Base-by-base conservation (phyloP, 106 monocot species). In the Amphibolis antarctica region DNA sequence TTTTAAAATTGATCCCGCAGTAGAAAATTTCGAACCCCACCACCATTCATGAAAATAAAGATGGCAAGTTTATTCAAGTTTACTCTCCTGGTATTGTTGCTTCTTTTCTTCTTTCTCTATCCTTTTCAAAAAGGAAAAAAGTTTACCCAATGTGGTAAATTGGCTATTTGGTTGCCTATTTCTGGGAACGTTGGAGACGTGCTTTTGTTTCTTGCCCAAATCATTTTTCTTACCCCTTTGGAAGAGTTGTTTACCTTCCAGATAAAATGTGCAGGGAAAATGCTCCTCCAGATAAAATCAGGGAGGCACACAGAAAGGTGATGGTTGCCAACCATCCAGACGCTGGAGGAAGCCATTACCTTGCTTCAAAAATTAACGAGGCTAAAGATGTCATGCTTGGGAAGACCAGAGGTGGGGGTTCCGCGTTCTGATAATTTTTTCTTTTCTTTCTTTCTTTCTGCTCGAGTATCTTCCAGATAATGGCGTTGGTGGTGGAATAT, bases 251-350 rank as follows among this genome's bases (percentile, higher is more conserved):
- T 49, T 4, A 13, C n/a, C 48, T n/a, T n/a, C 48, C 13, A 9
- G n/a, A 49, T 14, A 10, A 10, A 10, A 25, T 15, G 57, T 49
- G 5, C 62, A 80, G 83, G 62, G 87, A 83, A 74, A 70, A 22
- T 66, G 70, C 63, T 15, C 67, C 69, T 69, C 57, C 55, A 57
- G 87, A 83, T 24, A 88, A 83, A 66, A 61, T 88, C 20, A 80
- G 72, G 77, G 82, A 86, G 66, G 86, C 86, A 28, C 86, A 86
- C 50, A 76, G 72, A 47, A 86, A 71, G 60, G 82, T 86, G 42
- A 88, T 83, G 87, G 87, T 83, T 17, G 87, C 83, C 18, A 88
- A 83, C 59, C 87, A 88, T 77, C 87, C 83, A 15, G 87, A 88
- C 60, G 83, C 80, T 31, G 87, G 83, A 42, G 83, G 83, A 26